Evolutionary conservation across 768 basidiomycete genomes (phyloP), one percentile per base, ranked within the genome.

Genomic region (Boletus sp.): DNA sequence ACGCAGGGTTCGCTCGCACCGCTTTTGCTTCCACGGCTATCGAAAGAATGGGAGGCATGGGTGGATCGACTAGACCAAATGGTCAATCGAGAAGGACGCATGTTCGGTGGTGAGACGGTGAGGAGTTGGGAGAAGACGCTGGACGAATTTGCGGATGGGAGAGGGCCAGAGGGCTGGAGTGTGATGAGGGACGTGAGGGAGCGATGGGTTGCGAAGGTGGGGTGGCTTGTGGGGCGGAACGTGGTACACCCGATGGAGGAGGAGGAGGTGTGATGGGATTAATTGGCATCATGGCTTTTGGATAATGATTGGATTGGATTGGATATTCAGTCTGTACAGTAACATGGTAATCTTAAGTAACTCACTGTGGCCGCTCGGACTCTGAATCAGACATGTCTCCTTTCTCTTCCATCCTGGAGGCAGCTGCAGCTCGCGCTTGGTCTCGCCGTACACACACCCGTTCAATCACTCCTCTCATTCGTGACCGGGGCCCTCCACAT

Each of bases 41-140:
- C 76, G 8, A 78, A 84, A 48, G 90, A 93, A 66, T 93, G 91
- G 90, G 79, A 74, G 47, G 83, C 82, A 14, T 93, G 90, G 90
- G 75, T 90, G 19, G 76, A 82, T 37, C 78, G 78, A 44, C 77
- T 93, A 30, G 88, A 91, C 60, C 74, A 80, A 9, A 71, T 81
- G 15, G 87, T 90, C 5, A 93, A 93, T 64, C 75, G 71, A 14
- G 77, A 86, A 56, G 88, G 83, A 6, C 83, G 88, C 6, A 90
- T 93, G 90, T 91, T 91, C 66, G 83, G 88, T 3, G 77, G 75
- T 34, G 89, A 91, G 56, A 80, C 79, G 9, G 88, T 85, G 39
- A 71, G 76, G 58, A 73, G 71, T 6, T 93, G 90, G 90, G 84
- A 85, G 62, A 77, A 81, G 39, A 78, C 75, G 8, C 67, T 93